Evolutionary conservation across 495 filamentous ascomycete species (phyloP).

Genomic region (Lepidopterella palustris): DNA sequence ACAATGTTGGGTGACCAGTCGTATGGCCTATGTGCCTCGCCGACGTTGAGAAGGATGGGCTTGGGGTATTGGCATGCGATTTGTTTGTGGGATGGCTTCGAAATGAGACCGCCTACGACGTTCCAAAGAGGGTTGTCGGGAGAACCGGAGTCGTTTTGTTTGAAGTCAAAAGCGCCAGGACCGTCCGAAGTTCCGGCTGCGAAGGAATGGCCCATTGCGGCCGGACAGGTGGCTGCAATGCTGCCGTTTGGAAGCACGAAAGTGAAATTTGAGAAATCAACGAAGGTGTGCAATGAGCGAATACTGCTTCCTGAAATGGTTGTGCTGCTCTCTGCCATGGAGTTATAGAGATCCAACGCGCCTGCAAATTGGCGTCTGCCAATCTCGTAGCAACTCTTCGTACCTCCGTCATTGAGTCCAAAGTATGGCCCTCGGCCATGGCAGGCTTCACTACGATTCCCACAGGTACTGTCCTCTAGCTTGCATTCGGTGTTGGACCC

Average conservation of each 20-base stretch:
- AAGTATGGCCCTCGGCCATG: constrained; percentile 84
- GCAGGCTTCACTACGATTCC: constrained; percentile 66
- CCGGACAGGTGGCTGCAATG: constrained; percentile 68
- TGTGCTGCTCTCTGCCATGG: constrained; percentile 18
- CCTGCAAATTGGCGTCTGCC: constrained; percentile 35
- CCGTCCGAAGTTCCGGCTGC: constrained; percentile 93
- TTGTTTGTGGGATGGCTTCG: constrained; percentile 65
- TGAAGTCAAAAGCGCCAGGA: constrained; percentile 90
- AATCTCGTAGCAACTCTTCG: constrained; percentile 40
- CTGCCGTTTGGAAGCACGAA: constrained; percentile 74
- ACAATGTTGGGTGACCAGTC: constrained; percentile 90
- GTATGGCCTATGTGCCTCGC: constrained; percentile 72
- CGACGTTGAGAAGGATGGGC: constrained; percentile 84
- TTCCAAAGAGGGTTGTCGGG: constrained; percentile 80
- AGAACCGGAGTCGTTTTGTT: constrained; percentile 67
- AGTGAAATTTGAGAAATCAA: constrained; percentile 58
- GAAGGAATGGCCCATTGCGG: constrained; percentile 91
- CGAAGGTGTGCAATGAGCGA: constrained; percentile 37
- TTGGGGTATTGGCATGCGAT: constrained; percentile 74
- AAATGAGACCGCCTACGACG: constrained; percentile 65
- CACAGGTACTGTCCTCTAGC: constrained; percentile 53
- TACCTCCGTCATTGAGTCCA: constrained; percentile 42
- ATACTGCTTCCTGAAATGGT: constrained; percentile 33
- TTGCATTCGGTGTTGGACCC: constrained; percentile 34
- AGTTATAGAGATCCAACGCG: constrained; percentile 30